phyloP scores from a whole-genome alignment of 2,329 filamentous ascomycete genomes.

The Fusarium devonianum region DNA sequence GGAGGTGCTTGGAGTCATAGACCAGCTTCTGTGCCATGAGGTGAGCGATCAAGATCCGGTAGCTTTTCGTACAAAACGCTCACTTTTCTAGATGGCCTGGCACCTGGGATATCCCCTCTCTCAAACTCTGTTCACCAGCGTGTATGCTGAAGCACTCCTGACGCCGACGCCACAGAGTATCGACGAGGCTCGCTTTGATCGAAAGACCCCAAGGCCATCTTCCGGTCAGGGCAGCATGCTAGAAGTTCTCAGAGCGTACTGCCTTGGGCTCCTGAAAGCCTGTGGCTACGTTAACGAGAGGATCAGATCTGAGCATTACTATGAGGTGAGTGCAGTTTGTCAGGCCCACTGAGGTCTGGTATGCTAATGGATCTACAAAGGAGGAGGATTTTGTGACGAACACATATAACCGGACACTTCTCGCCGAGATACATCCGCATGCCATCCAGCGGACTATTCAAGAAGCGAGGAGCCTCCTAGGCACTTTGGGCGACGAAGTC shows the following conservation, averaged over 20 bases:
- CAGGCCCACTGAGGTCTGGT: no score
- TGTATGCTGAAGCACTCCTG: slow-evolving; percentile 86
- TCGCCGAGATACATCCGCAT: slow-evolving; percentile 67
- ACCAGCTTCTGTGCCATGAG: slow-evolving; percentile 89
- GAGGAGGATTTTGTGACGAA: slow-evolving; percentile 98
- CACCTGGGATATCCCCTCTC: slow-evolving; percentile 94
- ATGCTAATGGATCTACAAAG: slow-evolving; percentile 49
- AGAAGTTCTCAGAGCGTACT: slow-evolving; percentile 81
- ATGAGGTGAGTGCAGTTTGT: slow-evolving; percentile 67
- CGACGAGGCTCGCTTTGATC: slow-evolving; percentile 69
- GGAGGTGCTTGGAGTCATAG: slow-evolving; percentile 91
- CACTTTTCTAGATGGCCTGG: slow-evolving; percentile 79
- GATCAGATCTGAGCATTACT: slow-evolving; percentile 85
- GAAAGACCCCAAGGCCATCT: slow-evolving; percentile 39
- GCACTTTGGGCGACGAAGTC: slow-evolving; percentile 50
- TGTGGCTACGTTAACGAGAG: slow-evolving; percentile 80
- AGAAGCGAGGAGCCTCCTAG: slow-evolving; percentile 61
- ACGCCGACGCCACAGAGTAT: slow-evolving; percentile 71
- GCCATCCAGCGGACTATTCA: slow-evolving; percentile 64
- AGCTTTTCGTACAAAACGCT: background rate
- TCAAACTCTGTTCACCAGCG: slow-evolving; percentile 90
- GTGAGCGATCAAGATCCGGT: slow-evolving; percentile 52
- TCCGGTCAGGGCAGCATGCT: slow-evolving; percentile 57
- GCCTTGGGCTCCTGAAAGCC: slow-evolving; percentile 81
- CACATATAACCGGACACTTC: slow-evolving; percentile 81